Conservation (phyloP, 768 basidiomycete species). For the Termitomyces sp. region DNA sequence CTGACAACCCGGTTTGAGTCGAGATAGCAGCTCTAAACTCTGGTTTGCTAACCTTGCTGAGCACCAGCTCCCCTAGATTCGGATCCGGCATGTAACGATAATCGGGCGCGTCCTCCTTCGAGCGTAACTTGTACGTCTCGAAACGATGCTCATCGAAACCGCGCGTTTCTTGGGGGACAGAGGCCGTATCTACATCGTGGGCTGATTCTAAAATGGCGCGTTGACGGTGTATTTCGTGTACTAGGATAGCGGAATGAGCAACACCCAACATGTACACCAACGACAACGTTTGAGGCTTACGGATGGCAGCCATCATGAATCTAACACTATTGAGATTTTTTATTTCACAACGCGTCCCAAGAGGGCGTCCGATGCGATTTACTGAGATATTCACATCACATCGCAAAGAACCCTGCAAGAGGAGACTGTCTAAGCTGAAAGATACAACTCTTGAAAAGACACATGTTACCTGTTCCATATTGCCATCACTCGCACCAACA, state of each 20-base stretch:
- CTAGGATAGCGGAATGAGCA: slow-evolving; percentile 30
- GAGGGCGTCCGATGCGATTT: slow-evolving; percentile 54
- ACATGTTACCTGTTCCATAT: slow-evolving; percentile 83
- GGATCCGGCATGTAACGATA: slow-evolving; percentile 99
- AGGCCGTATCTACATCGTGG: slow-evolving; percentile 21
- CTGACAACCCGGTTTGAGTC: slow-evolving; percentile 30
- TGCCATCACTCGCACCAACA: slow-evolving; percentile 86
- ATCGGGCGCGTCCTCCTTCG: slow-evolving; percentile 92
- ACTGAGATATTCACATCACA: slow-evolving; percentile 97
- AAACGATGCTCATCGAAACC: slow-evolving; percentile 81
- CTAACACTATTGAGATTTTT: slow-evolving; percentile 94
- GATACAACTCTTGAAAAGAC: not conserved
- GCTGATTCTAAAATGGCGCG: slow-evolving; percentile 42
- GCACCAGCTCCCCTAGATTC: slow-evolving; percentile 72
- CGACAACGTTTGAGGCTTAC: slow-evolving; percentile 35
- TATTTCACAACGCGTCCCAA: slow-evolving; percentile 87
- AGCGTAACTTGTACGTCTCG: slow-evolving; percentile 76
- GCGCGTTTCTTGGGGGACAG: slow-evolving; percentile 80
- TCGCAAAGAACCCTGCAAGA: slow-evolving; percentile 76
- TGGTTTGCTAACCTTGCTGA: slow-evolving; percentile 38
- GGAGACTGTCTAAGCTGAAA: not conserved
- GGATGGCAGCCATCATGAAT: slow-evolving; percentile 79
- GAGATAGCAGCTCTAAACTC: not conserved
- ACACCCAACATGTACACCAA: not conserved
- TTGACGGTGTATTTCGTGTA: slow-evolving; percentile 78